Evolutionary conservation across 495 filamentous ascomycete genomes (phyloP), one percentile per base, ranked within the genome.

Genomic region (Articulospora tetracladia): DNA sequence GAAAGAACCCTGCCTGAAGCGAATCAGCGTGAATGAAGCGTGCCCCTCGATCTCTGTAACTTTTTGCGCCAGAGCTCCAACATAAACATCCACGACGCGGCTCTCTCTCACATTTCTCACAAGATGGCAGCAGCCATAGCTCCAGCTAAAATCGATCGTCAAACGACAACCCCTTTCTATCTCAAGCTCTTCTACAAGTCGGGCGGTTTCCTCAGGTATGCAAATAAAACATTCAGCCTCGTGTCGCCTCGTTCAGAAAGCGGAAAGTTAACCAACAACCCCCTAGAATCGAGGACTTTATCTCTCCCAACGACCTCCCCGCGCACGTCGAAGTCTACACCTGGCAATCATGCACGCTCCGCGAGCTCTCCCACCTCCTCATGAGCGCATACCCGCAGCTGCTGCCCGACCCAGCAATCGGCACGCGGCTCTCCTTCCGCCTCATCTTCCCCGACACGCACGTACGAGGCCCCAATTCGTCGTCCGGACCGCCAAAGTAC

Each of bases 171-270:
- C 1, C 94, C 94, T 39, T 96, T 97, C 77, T 85, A 93, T 68
- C 79, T 98, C 17, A 93, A 90, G 70, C 83, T 97, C 65, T 97
- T 93, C 78, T 95, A 95, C 75, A 82, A 86, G 59, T 79, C 75
- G 7, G 83, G 86, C 66, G 79, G 79, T 46, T 95, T 87, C 66
- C 89, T 93, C 77, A 79, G 83, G 86, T 88, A 81, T 19, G 22
- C 1, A 44, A 44, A 44, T 3, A 11, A 39, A 68, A 75, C 24
- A 49, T 72, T 76, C 68, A 57, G 53, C 53, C 51, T 61, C 58
- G 75, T 74, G 57, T 19, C 0, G 23, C 30, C 41, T 25, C 39
- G 30, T 47, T 19, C 19, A 46, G 49, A 41, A 44, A 1, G 6
- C n/a, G n/a, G n/a, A 11, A 56, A 27, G 41, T 47, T 68, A 47